Evolutionary conservation across 257 asterid species (phyloP).

Genomic region (Knoxia roxburghii): DNA sequence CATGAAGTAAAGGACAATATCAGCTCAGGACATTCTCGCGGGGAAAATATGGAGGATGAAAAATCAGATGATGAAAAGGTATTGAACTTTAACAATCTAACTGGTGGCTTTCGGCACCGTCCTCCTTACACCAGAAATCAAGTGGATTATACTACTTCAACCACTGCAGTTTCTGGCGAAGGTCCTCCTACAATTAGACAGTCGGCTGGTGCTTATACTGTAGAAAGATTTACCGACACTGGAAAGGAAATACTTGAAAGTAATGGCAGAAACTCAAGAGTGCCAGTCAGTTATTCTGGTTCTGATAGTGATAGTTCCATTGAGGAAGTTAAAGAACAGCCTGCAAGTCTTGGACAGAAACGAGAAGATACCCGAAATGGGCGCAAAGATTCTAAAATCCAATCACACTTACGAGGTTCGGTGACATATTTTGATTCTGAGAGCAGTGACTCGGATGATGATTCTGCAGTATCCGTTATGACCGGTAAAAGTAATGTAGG

Average conservation of each 20-base stretch:
- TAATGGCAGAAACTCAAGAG: conserved; percentile 34
- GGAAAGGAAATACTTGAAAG: conserved; percentile 14
- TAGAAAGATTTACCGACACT: conserved; percentile 23
- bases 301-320: conserved; percentile 52
- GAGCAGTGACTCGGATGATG: conserved; percentile 55
- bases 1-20: conserved; percentile 10
- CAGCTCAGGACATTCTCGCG: conserved; percentile 9
- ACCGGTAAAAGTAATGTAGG: conserved; percentile 33
- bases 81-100: conserved; percentile 61
- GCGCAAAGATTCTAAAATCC: conserved; percentile 20
- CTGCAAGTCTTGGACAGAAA: conserved; percentile 20
- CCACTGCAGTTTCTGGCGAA: conserved; percentile 26
- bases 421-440: conserved; percentile 36
- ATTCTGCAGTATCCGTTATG: conserved; percentile 32
- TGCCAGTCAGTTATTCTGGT: conserved; percentile 19
- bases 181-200: conserved; percentile 17
- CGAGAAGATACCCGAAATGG: conserved; percentile 11
- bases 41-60: conserved; percentile 18
- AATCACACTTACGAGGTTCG: conserved; percentile 32
- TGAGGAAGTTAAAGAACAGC: conserved; percentile 34
- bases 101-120: conserved; percentile 80
- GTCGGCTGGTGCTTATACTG: conserved; percentile 20
- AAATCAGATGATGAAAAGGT: conserved; percentile 30
- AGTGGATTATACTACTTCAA: conserved; percentile 30
- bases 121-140: conserved; percentile 47